Evolutionary conservation across 768 basidiomycete species (phyloP).

Genomic region (Tephrocybe sp.): DNA sequence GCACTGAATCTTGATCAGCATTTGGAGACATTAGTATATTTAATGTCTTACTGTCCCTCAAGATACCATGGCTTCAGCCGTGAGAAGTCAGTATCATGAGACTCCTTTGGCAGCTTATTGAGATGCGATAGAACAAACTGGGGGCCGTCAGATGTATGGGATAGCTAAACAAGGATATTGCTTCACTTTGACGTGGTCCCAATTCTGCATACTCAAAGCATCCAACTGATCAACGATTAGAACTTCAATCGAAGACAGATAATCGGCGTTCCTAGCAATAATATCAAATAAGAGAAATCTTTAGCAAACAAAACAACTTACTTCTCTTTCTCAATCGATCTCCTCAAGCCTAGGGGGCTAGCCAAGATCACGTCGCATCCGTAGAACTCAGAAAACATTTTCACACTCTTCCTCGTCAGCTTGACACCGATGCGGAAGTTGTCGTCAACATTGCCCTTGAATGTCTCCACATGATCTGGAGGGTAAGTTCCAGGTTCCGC

Average conservation of each 20-base stretch:
- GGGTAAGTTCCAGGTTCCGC: constrained; percentile 81
- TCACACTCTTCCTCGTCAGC: constrained; percentile 88
- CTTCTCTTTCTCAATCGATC: constrained; percentile 95
- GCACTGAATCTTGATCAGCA: constrained; percentile 49
- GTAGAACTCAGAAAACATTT: constrained; percentile 90
- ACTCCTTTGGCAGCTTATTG: constrained; percentile 90
- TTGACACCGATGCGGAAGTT: constrained; percentile 92
- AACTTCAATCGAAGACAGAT: constrained; percentile 91
- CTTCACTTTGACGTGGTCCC: constrained; percentile 95
- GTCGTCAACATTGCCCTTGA: constrained; percentile 97
- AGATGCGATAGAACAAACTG: constrained; percentile 85
- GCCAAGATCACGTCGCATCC: constrained; percentile 89
- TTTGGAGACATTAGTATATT: neutral
- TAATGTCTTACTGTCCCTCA: constrained; percentile 75
- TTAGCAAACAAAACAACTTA: constrained; percentile 35
- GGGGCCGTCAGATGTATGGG: neutral
- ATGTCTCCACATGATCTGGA: constrained; percentile 86
- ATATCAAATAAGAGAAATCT: neutral
- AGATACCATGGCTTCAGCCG: constrained; percentile 98
- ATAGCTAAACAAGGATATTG: neutral
- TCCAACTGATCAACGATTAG: constrained; percentile 92
- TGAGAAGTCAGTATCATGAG: constrained; percentile 93
- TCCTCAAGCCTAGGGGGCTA: constrained; percentile 87
- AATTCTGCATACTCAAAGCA: constrained; percentile 96
- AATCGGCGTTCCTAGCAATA: constrained; percentile 71